phyloP scores from a whole-genome alignment of 805 yeast species.

The Cyberlindnera xishuangbannaensis region DNA sequence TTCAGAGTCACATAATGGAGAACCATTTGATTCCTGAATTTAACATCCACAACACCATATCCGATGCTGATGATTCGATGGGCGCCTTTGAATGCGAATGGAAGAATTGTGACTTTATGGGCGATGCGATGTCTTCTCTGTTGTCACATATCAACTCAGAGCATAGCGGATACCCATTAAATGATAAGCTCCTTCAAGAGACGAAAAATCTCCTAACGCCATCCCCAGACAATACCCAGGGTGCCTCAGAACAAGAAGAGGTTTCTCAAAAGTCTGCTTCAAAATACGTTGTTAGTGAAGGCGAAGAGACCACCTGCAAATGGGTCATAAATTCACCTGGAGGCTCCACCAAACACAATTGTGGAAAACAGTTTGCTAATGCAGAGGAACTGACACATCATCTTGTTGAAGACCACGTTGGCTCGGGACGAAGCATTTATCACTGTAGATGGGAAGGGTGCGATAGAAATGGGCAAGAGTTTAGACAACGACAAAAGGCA shows the following conservation, averaged over 20 bases:
- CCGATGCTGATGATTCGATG: too few species aligned
- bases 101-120: conserved; percentile 60
- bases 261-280: too few species aligned
- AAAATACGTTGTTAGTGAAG: not conserved
- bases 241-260: too few species aligned
- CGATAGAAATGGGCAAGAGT: conserved; percentile 52
- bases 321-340: conserved; percentile 17
- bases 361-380: conserved; percentile 43
- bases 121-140: conserved; percentile 46
- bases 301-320: conserved; percentile 21
- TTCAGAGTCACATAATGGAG: conserved; percentile 48
- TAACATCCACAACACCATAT: conserved; percentile 2
- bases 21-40: conserved; percentile 36
- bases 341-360: conserved; percentile 22
- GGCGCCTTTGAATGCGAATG: conserved; percentile 67
- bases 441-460: conserved; percentile 79
- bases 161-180: conserved; percentile 30
- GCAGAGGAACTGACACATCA: conserved; percentile 69
- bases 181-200: too few species aligned
- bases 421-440: conserved; percentile 65
- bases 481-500: conserved; percentile 80
- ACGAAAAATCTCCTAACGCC: too few species aligned
- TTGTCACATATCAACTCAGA: conserved; percentile 51
- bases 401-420: conserved; percentile 60
- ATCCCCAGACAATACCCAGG: too few species aligned